These are phyloP conservation scores for Auriscalpium orientale DNA, from an alignment of 768 basidiomycete species.

Conservation along the genomic window DNA sequence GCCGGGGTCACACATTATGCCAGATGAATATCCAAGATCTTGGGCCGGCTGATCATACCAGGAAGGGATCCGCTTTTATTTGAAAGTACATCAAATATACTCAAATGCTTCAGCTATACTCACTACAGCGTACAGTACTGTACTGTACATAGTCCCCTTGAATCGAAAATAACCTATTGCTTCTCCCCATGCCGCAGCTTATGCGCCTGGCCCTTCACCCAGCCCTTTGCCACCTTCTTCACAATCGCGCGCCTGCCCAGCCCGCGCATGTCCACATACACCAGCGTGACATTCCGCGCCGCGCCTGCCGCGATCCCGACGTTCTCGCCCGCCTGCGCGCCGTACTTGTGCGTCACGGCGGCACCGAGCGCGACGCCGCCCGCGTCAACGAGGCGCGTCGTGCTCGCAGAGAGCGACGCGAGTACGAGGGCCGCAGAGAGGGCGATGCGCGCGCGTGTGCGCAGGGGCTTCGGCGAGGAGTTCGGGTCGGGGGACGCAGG, in stretches of 20 bases:
- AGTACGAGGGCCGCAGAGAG: slow-evolving; percentile 13
- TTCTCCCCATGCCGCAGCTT: no score
- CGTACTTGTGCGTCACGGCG: slow-evolving; percentile 14
- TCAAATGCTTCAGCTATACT: no score
- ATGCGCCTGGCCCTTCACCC: not conserved
- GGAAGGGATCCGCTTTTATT: no score
- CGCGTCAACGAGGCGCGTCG: slow-evolving; percentile 6
- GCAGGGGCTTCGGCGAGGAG: not conserved
- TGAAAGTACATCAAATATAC: no score
- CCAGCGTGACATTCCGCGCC: slow-evolving; percentile 12
- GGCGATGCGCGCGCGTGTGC: slow-evolving; percentile 2
- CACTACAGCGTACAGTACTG: no score
- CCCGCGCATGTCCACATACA: slow-evolving; percentile 12
- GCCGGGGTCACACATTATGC: no score
- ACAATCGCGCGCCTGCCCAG: slow-evolving; percentile 9
- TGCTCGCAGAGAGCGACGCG: not conserved
- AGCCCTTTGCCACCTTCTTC: slow-evolving; percentile 4
- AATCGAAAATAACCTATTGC: no score
- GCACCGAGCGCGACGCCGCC: slow-evolving; percentile 12
- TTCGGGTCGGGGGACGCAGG: not conserved
- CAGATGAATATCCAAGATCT: no score
- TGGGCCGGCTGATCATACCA: no score
- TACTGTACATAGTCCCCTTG: no score
- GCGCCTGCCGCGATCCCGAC: slow-evolving; percentile 7
- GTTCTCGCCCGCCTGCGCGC: slow-evolving; percentile 6